Conservation (phyloP, 257 asterid species). For the Linderniella brevidens region DNA sequence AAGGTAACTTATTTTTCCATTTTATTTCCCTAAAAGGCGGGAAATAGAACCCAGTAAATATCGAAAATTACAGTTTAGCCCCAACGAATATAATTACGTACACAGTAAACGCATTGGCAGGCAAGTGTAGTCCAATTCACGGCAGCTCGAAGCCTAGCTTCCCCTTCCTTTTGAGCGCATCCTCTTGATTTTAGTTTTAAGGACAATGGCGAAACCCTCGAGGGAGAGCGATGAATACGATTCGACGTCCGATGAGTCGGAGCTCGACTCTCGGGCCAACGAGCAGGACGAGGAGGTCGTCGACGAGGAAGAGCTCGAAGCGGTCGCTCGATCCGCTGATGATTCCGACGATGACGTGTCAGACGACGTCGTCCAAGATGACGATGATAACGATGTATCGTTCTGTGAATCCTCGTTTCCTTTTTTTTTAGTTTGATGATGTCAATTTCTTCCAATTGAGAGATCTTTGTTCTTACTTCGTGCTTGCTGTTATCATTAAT, state of each 20-base stretch:
- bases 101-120: no score
- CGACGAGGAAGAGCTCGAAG: slow-evolving; percentile 91
- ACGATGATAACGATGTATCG: slow-evolving; percentile 55
- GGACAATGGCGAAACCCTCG: slow-evolving; percentile 34
- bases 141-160: no score
- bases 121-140: no score
- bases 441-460: background rate
- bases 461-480: background rate
- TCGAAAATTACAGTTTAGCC: background rate
- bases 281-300: slow-evolving; percentile 51
- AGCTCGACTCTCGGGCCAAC: slow-evolving; percentile 44
- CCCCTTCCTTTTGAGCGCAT: no score
- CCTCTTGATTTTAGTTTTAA: no score
- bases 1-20: background rate
- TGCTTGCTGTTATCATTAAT: background rate
- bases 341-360: slow-evolving; percentile 56
- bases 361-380: slow-evolving; percentile 19
- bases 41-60: no score
- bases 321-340: slow-evolving; percentile 76
- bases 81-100: no score
- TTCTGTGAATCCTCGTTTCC: background rate
- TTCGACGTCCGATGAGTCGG: slow-evolving; percentile 38
- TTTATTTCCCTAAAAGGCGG: no score
- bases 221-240: slow-evolving; percentile 35
- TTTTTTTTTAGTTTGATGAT: background rate